These are phyloP conservation scores for Hypsizygus marmoreus DNA, from an alignment of 768 basidiomycete species.

Conservation along the genomic window DNA sequence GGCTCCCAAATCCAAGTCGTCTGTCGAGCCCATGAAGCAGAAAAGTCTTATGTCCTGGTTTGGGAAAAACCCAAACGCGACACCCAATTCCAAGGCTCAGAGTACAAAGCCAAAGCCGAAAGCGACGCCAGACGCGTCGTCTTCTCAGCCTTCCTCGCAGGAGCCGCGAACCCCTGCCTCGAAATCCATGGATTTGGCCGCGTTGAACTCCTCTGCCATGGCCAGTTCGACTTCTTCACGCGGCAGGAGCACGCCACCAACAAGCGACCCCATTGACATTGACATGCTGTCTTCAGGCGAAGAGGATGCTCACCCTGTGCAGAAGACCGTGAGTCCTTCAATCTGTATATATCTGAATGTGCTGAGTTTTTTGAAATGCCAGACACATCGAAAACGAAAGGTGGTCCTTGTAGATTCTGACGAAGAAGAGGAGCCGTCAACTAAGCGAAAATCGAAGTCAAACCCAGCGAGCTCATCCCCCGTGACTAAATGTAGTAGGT, in stretches of 20 bases:
- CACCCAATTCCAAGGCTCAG: slow-evolving; percentile 23
- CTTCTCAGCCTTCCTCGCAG: slow-evolving; percentile 26
- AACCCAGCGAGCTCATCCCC: slow-evolving; percentile 40
- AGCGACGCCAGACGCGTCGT: slow-evolving; percentile 32
- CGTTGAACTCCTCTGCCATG: slow-evolving; percentile 41
- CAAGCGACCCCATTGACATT: slow-evolving; percentile 77
- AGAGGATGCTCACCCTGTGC: slow-evolving; percentile 33
- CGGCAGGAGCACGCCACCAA: slow-evolving; percentile 67
- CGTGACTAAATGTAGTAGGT: slow-evolving; percentile 31
- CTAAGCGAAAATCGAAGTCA: slow-evolving; percentile 24
- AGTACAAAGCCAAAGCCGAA: slow-evolving; percentile 17
- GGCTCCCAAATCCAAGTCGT: slow-evolving; percentile 43
- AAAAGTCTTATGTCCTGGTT: slow-evolving; percentile 78
- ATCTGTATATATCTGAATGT: slow-evolving; percentile 2
- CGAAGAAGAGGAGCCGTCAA: slow-evolving; percentile 47
- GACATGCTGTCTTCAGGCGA: slow-evolving; percentile 66
- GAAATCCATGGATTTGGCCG: slow-evolving; percentile 29
- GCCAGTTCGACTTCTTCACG: slow-evolving; percentile 46
- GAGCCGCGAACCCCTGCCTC: slow-evolving; percentile 44
- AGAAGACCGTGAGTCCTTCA: slow-evolving; percentile 12
- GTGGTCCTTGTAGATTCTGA: slow-evolving; percentile 71
- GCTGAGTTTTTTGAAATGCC: neutral
- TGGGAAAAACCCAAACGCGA: slow-evolving; percentile 33
- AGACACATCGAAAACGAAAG: slow-evolving; percentile 65
- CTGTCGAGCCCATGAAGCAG: slow-evolving; percentile 57